These are phyloP conservation scores for Penicillium atrosanguineum DNA, from an alignment of 495 filamentous ascomycete species.

Conservation along the genomic window DNA sequence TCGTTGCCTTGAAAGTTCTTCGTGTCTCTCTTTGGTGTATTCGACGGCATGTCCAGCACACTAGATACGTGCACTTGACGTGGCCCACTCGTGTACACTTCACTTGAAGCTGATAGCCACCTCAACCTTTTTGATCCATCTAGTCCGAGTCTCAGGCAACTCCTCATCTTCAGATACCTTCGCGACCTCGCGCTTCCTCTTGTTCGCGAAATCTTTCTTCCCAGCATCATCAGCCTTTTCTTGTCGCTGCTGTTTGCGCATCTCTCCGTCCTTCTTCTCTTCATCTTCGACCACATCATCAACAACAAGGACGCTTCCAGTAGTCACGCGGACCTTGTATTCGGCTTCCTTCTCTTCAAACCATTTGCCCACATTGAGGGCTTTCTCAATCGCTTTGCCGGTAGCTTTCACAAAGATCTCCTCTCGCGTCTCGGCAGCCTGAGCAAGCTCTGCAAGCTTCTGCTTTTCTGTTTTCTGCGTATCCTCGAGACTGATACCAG, in stretches of 20 bases:
- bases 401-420: constrained; percentile 76
- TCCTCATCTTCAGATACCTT: constrained; percentile 46
- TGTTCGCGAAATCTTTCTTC: constrained; percentile 24
- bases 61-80: not conserved
- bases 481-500: constrained; percentile 35
- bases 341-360: constrained; percentile 58
- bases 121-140: constrained; percentile 66
- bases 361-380: constrained; percentile 59
- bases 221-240: constrained; percentile 5
- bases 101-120: constrained; percentile 59
- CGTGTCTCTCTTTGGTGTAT: not conserved
- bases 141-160: constrained; percentile 56
- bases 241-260: constrained; percentile 22
- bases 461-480: constrained; percentile 41
- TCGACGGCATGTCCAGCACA: not conserved
- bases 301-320: constrained; percentile 64
- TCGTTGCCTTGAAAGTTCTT: not conserved
- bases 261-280: constrained; percentile 22
- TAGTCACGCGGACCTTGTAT: constrained; percentile 55
- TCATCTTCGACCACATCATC: constrained; percentile 63
- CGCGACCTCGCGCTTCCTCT: constrained; percentile 33
- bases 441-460: constrained; percentile 37
- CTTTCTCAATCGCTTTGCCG: constrained; percentile 74
- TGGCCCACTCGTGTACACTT: constrained; percentile 12
- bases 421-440: constrained; percentile 43